Percentiles rank a stretch among this genome's conserved stretches.
These are phyloP conservation scores for Symbiotaphrina buchneri DNA, from an alignment of 495 filamentous ascomycete genomes.

Conservation along the genomic window DNA sequence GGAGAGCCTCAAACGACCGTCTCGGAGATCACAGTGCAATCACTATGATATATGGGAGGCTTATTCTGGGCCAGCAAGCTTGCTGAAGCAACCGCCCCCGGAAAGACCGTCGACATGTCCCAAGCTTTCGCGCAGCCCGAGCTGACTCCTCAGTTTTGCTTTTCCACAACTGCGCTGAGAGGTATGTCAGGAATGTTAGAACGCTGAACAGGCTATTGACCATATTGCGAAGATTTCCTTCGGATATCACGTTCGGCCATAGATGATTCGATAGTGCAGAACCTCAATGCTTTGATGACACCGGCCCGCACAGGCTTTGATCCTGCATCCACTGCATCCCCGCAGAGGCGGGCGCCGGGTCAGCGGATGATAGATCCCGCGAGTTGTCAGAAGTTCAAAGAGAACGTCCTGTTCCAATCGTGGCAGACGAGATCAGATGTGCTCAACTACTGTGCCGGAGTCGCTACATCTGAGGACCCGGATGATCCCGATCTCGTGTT, in stretches of 20 bases:
- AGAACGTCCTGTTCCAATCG: conserved; percentile 62
- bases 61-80: too few relatives aligned
- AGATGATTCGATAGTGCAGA: conserved; percentile 83
- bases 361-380: conserved; percentile 27
- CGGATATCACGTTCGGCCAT: conserved; percentile 63
- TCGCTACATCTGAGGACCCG: conserved; percentile 73
- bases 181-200: conserved; percentile 24
- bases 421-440: conserved; percentile 79
- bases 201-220: neutral
- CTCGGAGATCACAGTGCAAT: too few relatives aligned
- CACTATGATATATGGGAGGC: too few relatives aligned
- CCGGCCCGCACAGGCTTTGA: conserved; percentile 54
- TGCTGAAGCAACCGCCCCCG: neutral
- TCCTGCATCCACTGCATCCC: conserved; percentile 46
- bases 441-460: conserved; percentile 70
- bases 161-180: conserved; percentile 64
- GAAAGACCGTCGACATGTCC: conserved; percentile 26
- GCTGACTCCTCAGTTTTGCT: conserved; percentile 81
- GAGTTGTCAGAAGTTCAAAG: conserved; percentile 49
- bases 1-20: too few relatives aligned
- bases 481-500: conserved; percentile 62
- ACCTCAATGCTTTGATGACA: conserved; percentile 74
- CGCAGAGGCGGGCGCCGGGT: conserved; percentile 19
- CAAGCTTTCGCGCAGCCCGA: conserved; percentile 31
- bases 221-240: conserved; percentile 68